These are phyloP conservation scores for Ehretia macrophylla DNA, from an alignment of 257 asterid genomes.

Conservation along the genomic window DNA sequence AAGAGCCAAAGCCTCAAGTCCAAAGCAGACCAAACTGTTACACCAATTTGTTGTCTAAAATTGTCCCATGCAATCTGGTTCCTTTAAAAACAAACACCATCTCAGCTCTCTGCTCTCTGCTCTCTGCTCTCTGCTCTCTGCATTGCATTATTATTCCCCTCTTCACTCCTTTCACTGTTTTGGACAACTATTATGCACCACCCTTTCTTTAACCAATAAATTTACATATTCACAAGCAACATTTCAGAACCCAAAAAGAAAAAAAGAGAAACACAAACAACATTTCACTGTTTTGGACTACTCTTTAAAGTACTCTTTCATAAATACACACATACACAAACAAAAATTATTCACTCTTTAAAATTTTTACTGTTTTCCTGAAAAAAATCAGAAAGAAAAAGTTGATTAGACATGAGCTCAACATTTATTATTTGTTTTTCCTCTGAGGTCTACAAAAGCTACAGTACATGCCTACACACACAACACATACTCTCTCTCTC, in stretches of 20 bases:
- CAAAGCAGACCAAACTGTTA: conserved; percentile 7
- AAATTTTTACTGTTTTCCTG: not conserved
- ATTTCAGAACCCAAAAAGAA: conserved; percentile 2
- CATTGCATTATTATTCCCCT: conserved; percentile 29
- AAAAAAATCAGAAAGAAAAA: not conserved
- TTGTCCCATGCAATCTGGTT: conserved; percentile 38
- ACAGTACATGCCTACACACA: not conserved
- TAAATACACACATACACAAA: too few relatives aligned
- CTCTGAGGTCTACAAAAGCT: too few relatives aligned
- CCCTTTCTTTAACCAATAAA: not conserved
- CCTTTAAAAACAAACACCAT: conserved; percentile 30
- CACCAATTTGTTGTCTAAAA: conserved; percentile 33
- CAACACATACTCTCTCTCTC: not conserved
- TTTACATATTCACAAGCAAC: too few relatives aligned
- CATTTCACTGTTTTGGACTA: too few relatives aligned
- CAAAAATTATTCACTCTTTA: not conserved
- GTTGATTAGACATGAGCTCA: conserved; percentile 10
- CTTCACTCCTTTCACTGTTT: conserved; percentile 65
- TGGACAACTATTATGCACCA: conserved; percentile 1
- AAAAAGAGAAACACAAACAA: not conserved
- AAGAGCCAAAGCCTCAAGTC: conserved; percentile 8
- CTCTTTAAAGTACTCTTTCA: too few relatives aligned
- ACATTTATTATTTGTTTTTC: conserved; percentile 10
- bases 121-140: conserved; percentile 12
- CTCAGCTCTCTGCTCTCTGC: too few relatives aligned